Evolutionary conservation across 495 filamentous ascomycete genomes (phyloP).

Genomic region (Parathielavia hyrcaniae): DNA sequence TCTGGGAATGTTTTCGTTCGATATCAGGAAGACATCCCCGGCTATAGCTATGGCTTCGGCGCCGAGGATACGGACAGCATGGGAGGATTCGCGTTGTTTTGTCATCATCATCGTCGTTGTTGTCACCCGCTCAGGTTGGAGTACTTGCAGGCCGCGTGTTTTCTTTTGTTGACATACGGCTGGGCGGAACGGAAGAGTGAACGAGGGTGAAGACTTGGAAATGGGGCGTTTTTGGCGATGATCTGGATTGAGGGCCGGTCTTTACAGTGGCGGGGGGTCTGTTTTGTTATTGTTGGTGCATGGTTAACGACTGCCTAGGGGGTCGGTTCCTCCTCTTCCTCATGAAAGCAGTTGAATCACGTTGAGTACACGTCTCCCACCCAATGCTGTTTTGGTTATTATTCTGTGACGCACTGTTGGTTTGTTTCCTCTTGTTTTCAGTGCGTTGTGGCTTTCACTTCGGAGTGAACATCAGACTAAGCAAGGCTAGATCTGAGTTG

Average conservation of each 20-base stretch:
- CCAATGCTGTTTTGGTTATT: too few species aligned
- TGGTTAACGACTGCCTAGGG: background rate
- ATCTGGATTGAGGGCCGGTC: background rate
- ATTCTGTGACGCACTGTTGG: background rate
- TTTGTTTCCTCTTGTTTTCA: too few species aligned
- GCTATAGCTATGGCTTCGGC: too few species aligned
- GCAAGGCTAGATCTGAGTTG: too few species aligned
- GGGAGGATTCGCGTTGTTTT: too few species aligned
- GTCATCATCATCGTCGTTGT: background rate
- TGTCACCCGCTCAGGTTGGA: background rate
- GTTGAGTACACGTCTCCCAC: background rate
- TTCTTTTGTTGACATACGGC: slow-evolving; percentile 8
- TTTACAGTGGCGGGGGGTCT: background rate
- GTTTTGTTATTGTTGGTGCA: slow-evolving; percentile 2
- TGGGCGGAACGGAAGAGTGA: background rate
- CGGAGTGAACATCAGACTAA: too few species aligned
- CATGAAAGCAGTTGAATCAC: background rate
- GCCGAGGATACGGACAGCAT: too few species aligned
- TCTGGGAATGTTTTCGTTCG: too few species aligned
- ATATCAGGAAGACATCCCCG: background rate
- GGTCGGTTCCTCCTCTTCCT: background rate
- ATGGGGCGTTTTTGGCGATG: slow-evolving; percentile 10
- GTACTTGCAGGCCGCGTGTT: background rate
- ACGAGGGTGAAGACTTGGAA: slow-evolving; percentile 2
- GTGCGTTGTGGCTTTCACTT: background rate